phyloP scores from a whole-genome alignment of 2,329 filamentous ascomycete species.

The Davidsoniella virescens region DNA sequence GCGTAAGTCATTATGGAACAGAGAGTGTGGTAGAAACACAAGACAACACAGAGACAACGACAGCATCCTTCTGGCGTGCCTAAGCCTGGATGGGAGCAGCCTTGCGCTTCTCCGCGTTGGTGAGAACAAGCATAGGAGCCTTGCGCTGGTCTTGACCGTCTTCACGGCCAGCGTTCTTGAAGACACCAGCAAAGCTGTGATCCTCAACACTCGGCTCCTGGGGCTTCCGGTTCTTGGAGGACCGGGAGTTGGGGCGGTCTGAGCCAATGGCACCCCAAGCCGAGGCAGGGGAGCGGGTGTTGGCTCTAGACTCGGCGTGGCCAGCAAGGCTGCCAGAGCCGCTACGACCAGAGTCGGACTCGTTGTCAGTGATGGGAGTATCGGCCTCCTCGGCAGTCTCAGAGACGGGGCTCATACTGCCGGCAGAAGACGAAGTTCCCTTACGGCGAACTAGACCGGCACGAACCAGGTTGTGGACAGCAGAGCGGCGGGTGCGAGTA shows the following conservation, averaged over 20 bases:
- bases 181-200: conserved; percentile 49
- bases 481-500: conserved; percentile 77
- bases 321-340: conserved; percentile 68
- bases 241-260: conserved; percentile 55
- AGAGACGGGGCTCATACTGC: conserved; percentile 78
- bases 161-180: conserved; percentile 41
- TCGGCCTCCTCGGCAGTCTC: conserved; percentile 56
- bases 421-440: conserved; percentile 52
- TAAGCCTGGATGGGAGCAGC: conserved; percentile 14
- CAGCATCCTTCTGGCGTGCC: background rate
- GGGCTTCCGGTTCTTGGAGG: conserved; percentile 38
- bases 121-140: conserved; percentile 74
- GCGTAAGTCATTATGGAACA: conserved; percentile 12
- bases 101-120: conserved; percentile 82
- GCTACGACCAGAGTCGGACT: conserved; percentile 54
- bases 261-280: conserved; percentile 69
- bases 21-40: conserved; percentile 5
- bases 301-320: conserved; percentile 51
- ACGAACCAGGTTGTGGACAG: conserved; percentile 78
- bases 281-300: conserved; percentile 54
- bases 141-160: conserved; percentile 51
- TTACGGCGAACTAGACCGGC: conserved; percentile 78
- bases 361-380: conserved; percentile 55
- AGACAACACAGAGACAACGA: background rate
- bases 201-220: conserved; percentile 28